These are phyloP conservation scores for Coemansia sp. DNA, from an alignment of 192 early-diverging fungal species.

Conservation along the genomic window DNA sequence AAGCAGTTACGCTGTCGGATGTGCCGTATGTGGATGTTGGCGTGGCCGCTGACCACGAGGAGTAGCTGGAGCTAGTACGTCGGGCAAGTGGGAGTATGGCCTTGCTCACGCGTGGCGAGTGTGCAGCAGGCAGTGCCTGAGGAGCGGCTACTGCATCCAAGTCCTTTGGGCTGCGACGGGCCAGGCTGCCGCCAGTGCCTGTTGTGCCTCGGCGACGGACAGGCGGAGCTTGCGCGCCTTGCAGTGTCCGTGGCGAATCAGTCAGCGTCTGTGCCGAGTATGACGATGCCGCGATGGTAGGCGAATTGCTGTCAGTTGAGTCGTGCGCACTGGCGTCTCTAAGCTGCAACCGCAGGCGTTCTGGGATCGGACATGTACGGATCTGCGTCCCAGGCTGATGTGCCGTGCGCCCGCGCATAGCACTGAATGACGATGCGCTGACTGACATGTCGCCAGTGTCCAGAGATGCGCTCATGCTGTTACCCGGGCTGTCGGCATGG, in stretches of 20 bases:
- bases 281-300: conserved; percentile 6
- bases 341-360: conserved; percentile 34
- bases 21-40: conserved; percentile 30
- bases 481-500: background rate
- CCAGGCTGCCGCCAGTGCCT: conserved; percentile 7
- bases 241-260: conserved; percentile 24
- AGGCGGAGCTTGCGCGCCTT: conserved; percentile 12
- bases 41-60: conserved; percentile 43
- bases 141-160: conserved; percentile 1
- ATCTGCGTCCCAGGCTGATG: conserved; percentile 26
- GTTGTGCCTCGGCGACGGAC: conserved; percentile 34
- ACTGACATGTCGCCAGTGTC: background rate
- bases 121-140: background rate
- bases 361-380: conserved; percentile 53
- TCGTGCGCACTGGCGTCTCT: conserved; percentile 14
- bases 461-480: background rate
- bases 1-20: conserved; percentile 5
- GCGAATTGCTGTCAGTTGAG: conserved; percentile 18
- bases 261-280: conserved; percentile 23
- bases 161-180: conserved; percentile 9
- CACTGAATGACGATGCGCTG: conserved; percentile 2
- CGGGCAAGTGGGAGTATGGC: conserved; percentile 11
- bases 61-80: conserved; percentile 45
- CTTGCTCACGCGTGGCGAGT: conserved; percentile 17
- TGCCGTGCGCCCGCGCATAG: conserved; percentile 5